Conservation (phyloP, 2,329 filamentous ascomycete genomes). For the Alternaria longipes region DNA sequence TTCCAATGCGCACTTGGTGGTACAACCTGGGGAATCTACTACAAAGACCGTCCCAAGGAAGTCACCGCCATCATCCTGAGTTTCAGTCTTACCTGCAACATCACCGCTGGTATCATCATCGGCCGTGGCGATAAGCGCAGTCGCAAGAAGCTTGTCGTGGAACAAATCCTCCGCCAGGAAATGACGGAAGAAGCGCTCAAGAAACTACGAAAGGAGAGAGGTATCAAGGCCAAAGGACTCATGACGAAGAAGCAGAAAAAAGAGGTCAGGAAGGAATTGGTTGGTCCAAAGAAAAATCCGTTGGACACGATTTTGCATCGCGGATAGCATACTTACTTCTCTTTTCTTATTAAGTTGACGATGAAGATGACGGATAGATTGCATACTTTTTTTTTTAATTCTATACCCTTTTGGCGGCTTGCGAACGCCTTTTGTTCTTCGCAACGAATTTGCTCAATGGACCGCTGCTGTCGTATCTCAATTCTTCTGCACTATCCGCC, state of each 20-base stretch:
- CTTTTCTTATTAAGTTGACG: background rate
- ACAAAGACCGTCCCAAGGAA: slow-evolving; percentile 73
- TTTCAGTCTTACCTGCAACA: slow-evolving; percentile 79
- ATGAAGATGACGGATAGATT: slow-evolving; percentile 1
- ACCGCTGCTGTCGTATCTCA: background rate
- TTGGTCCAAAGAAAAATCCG: slow-evolving; percentile 36
- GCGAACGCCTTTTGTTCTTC: background rate
- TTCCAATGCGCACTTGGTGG: slow-evolving; percentile 82
- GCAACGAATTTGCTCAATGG: background rate
- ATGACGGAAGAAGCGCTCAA: slow-evolving; percentile 72
- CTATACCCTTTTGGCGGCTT: background rate
- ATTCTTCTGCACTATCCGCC: background rate
- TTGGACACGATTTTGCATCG: slow-evolving; percentile 40
- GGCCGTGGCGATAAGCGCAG: slow-evolving; percentile 77
- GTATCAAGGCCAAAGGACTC: slow-evolving; percentile 42
- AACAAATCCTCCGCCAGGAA: slow-evolving; percentile 77
- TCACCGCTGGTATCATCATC: slow-evolving; percentile 79
- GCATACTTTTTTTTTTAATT: background rate
- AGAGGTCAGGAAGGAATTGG: slow-evolving; percentile 29
- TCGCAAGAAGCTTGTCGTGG: slow-evolving; percentile 84
- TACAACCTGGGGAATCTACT: slow-evolving; percentile 81
- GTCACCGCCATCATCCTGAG: slow-evolving; percentile 85
- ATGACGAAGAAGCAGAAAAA: slow-evolving; percentile 38
- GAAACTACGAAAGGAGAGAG: slow-evolving; percentile 59
- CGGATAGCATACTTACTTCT: slow-evolving; percentile 21